A percentile compares a stretch with the other conserved stretches of the same genome.
Conservation (phyloP, 805 yeast genomes). For the Kodamaea laetipori region DNA sequence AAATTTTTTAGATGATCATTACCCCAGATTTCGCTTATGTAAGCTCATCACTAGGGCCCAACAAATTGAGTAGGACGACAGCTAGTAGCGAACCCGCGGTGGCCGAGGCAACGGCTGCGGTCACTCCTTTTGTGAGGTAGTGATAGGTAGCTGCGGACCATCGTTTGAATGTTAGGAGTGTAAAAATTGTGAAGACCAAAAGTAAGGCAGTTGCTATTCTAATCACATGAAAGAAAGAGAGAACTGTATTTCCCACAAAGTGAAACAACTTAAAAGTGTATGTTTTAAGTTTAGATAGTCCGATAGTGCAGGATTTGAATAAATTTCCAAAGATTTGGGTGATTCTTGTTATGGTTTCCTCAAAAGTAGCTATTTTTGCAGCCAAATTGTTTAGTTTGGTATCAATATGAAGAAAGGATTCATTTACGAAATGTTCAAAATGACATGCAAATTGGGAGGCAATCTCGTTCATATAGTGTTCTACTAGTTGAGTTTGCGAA, state of each 20-base stretch:
- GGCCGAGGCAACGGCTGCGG: background rate
- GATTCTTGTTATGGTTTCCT: background rate
- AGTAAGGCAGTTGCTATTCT: too few species aligned
- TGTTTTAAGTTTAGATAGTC: background rate
- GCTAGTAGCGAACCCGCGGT: background rate
- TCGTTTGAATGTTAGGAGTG: too few species aligned
- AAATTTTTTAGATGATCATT: background rate
- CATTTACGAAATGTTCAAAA: background rate
- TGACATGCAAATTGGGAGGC: background rate
- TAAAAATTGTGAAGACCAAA: too few species aligned
- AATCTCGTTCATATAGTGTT: background rate
- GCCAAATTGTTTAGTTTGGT: background rate
- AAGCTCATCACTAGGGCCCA: background rate
- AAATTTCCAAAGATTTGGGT: background rate
- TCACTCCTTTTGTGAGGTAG: too few species aligned
- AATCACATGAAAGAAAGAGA: too few species aligned
- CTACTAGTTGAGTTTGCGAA: background rate
- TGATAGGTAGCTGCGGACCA: too few species aligned
- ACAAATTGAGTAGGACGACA: background rate
- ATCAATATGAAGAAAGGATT: background rate
- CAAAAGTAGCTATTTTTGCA: conserved; percentile 1
- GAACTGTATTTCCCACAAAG: too few species aligned
- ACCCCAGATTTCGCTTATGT: conserved; percentile 9
- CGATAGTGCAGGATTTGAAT: background rate
- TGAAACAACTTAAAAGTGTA: too few species aligned